Conservation (phyloP, 2,329 filamentous ascomycete species). For the Penicillium fuscoglaucum region DNA sequence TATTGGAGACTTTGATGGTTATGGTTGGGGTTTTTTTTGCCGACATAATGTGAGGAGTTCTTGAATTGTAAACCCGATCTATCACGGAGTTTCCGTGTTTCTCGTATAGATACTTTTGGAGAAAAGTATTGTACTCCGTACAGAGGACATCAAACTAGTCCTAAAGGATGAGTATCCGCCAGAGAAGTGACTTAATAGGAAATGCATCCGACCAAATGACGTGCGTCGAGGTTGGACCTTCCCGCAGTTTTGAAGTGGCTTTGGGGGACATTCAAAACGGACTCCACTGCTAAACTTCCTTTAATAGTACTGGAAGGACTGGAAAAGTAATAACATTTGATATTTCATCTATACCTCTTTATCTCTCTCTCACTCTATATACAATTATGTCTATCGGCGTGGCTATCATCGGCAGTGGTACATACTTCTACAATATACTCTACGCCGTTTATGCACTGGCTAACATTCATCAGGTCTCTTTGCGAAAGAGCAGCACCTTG, state of each 20-base stretch:
- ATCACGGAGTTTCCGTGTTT: neutral
- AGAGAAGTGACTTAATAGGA: neutral
- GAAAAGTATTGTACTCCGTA: no score
- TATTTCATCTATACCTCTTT: neutral
- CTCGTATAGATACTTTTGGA: neutral
- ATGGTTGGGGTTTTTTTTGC: neutral
- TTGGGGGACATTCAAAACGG: neutral
- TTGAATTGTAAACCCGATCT: neutral
- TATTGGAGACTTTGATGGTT: neutral
- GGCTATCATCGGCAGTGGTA: constrained; percentile 56
- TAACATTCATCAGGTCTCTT: constrained; percentile 50
- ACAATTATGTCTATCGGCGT: constrained; percentile 45
- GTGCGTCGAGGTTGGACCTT: constrained; percentile 9
- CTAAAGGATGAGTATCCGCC: neutral
- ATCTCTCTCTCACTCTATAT: neutral
- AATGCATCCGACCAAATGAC: constrained; percentile 5
- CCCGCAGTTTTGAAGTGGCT: constrained; percentile 2
- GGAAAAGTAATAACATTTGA: neutral
- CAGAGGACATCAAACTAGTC: neutral
- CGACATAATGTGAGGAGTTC: neutral
- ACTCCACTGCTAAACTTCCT: neutral
- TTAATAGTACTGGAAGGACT: neutral
- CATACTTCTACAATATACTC: constrained; percentile 1
- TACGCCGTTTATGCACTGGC: neutral
- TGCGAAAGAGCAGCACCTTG: constrained; percentile 57